Conservation (phyloP, 2,329 filamentous ascomycete genomes). For the Penicillium sp. region DNA sequence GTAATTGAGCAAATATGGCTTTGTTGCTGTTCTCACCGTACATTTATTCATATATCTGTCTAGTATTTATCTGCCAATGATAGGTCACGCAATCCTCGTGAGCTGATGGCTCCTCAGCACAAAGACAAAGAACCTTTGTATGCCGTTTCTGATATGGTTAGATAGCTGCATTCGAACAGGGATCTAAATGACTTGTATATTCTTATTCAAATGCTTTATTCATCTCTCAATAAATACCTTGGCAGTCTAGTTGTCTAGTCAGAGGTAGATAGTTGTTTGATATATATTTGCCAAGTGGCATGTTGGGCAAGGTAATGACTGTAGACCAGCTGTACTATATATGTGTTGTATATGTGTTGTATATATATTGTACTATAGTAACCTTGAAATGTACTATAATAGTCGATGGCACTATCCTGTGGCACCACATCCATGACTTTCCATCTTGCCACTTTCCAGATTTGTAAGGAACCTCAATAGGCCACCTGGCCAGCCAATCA, state of each 20-base stretch:
- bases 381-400: background rate
- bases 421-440: background rate
- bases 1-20: background rate
- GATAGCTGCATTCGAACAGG: background rate
- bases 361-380: background rate
- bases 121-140: background rate
- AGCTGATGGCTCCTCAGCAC: background rate
- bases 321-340: background rate
- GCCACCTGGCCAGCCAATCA: constrained; percentile 1
- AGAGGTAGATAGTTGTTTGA: background rate
- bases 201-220: background rate
- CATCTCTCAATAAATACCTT: background rate
- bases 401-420: background rate
- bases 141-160: background rate
- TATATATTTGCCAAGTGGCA: background rate
- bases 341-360: background rate
- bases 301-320: background rate
- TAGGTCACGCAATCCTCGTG: background rate
- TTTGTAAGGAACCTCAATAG: background rate
- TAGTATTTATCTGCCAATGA: background rate
- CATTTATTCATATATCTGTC: background rate
- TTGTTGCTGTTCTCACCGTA: background rate
- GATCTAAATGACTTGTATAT: background rate
- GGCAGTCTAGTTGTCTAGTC: background rate
- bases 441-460: constrained; percentile 2